These are phyloP conservation scores for Fusarium humuli DNA, from an alignment of 2,329 filamentous ascomycete genomes.

Conservation along the genomic window DNA sequence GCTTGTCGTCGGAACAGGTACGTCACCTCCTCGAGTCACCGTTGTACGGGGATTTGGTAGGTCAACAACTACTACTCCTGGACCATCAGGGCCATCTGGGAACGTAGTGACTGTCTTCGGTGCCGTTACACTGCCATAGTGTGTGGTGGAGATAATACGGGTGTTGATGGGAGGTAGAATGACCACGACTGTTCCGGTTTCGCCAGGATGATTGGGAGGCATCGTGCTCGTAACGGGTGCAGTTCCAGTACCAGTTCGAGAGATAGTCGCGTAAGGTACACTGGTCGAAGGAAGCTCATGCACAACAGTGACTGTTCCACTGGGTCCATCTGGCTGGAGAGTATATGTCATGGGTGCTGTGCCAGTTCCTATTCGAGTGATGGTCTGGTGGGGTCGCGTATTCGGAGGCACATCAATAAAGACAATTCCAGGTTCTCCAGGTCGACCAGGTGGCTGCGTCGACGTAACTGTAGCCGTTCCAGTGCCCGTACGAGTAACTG, in stretches of 20 bases:
- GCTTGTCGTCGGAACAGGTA: background rate
- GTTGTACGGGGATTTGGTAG: conserved; percentile 5
- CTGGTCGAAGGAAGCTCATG: background rate
- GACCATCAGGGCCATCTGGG: background rate
- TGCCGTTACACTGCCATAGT: background rate
- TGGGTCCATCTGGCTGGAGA: background rate
- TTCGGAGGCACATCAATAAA: background rate
- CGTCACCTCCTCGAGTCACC: background rate
- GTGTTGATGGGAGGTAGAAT: background rate
- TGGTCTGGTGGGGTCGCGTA: background rate
- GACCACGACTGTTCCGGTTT: background rate
- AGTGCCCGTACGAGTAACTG: background rate
- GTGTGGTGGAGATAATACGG: conserved; percentile 1
- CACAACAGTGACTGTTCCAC: background rate
- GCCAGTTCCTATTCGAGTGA: background rate
- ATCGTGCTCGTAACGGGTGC: background rate
- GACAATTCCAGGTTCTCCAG: background rate
- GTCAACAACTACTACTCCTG: background rate
- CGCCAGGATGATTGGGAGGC: background rate
- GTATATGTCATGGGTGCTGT: background rate
- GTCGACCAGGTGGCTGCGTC: background rate
- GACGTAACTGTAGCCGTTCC: background rate
- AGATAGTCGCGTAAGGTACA: background rate
- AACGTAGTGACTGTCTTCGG: background rate
- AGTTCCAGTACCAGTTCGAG: background rate